Evolutionary conservation across 352 stramenopile species (phyloP).

Genomic region (Phytopythium montanum): DNA sequence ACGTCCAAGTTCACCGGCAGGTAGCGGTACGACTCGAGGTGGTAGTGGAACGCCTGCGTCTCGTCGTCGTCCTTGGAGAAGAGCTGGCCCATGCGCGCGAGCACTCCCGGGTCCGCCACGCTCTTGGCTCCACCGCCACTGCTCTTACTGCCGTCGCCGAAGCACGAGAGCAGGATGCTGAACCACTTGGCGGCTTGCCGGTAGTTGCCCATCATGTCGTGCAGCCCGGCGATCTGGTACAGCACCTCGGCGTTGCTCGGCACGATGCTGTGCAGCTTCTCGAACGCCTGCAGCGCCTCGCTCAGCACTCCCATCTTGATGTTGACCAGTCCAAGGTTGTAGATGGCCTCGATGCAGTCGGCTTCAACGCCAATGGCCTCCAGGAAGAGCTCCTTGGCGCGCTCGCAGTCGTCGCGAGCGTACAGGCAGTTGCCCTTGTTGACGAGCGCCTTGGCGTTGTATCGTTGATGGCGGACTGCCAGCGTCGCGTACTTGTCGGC

Average conservation of each 20-base stretch:
- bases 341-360: conserved; percentile 95
- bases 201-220: conserved; percentile 91
- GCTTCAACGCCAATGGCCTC: conserved; percentile 94
- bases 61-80: conserved; percentile 94
- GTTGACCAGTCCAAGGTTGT: conserved; percentile 93
- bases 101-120: conserved; percentile 69
- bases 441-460: conserved; percentile 96
- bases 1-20: conserved; percentile 96
- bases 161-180: conserved; percentile 93
- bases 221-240: conserved; percentile 95
- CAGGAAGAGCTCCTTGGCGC: conserved; percentile 94
- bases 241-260: conserved; percentile 91
- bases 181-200: conserved; percentile 91
- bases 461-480: conserved; percentile 92
- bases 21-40: conserved; percentile 93
- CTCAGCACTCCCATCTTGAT: conserved; percentile 86
- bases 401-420: conserved; percentile 90
- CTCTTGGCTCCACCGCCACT: conserved; percentile 55
- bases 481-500: conserved; percentile 92
- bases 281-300: conserved; percentile 94
- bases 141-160: conserved; percentile 73
- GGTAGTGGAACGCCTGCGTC: conserved; percentile 94
- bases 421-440: conserved; percentile 98
- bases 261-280: conserved; percentile 96
- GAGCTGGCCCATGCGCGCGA: conserved; percentile 91